Conservation (phyloP, 305 asterid species). For the Fraxinus paxiana region DNA sequence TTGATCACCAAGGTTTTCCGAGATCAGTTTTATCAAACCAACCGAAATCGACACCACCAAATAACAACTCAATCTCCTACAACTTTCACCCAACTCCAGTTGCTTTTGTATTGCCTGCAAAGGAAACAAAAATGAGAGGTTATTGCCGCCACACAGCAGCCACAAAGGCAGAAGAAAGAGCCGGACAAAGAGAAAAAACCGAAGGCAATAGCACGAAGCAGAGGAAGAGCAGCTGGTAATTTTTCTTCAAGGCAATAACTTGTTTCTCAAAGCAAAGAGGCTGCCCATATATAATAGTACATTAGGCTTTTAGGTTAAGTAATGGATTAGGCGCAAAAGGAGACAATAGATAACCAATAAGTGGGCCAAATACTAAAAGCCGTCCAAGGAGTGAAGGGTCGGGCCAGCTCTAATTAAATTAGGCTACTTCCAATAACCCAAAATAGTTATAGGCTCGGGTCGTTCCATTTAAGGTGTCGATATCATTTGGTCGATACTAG, state of each 20-base stretch:
- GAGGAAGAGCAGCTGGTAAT: neutral
- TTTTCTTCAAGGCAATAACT: neutral
- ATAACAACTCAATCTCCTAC: neutral
- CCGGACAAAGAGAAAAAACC: neutral
- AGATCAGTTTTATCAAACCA: neutral
- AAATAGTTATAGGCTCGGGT: neutral
- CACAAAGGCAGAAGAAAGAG: neutral
- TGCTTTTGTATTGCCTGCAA: neutral
- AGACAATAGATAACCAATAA: neutral
- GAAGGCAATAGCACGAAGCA: neutral
- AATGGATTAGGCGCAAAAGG: neutral
- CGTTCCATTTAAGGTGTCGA: neutral
- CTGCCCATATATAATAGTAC: neutral
- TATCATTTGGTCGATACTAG: neutral
- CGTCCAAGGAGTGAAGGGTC: neutral
- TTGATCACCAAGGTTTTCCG: neutral
- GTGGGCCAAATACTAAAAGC: neutral
- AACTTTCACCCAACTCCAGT: neutral
- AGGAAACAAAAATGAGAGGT: neutral
- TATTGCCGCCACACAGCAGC: neutral
- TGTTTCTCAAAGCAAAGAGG: neutral
- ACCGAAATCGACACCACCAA: neutral
- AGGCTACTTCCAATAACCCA: neutral
- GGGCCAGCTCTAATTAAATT: neutral
- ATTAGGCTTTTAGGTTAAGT: neutral